Evolutionary conservation across 1,284 basidiomycete genomes (phyloP), one percentile per base, ranked within the genome.

Genomic region (Ceratobasidium papillatum): DNA sequence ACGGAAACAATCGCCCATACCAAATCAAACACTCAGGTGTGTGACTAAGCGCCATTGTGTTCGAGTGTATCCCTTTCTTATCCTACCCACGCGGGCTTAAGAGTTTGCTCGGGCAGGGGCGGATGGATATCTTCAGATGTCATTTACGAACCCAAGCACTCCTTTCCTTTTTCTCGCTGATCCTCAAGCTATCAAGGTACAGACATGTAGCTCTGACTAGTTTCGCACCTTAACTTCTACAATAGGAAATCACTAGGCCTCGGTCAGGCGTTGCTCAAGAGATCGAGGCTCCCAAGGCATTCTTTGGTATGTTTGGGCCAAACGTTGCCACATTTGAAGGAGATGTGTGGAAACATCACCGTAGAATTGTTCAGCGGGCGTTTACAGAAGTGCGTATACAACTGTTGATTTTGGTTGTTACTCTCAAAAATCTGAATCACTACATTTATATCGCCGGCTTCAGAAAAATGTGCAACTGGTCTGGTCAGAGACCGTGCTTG

Each of bases 301-400:
- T 72, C 5, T 54, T 66, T 32, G 71, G 61, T n/a, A 36, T 75
- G 32, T 76, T 63, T 41, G 74, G 74, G 4, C 51, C 51, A 32
- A 75, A 76, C 36, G 7, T 76, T 14, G 56, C 69, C 9, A 72
- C 41, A 1, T 43, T 74, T 34, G 76, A 76, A 58, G 74, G 74
- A 17, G 66, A 72, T 12, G 43, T 30, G 2, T 76, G 76, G 76
- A 72, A 45, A n/a, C 62, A 52, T n/a, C 76, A 76, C 52, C 73
- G 76, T 32, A 75, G 62, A 36, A 59, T 69, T 32, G 38, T 58
- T 19, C 59, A 69, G 25, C 74, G 66, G 0, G 74, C 76, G 5
- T 76, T 76, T 32, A 49, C 58, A 22, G 76, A 76, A 61, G 49
- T 68, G 41, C 51, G 58, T 45, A 25, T 17, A 1, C 11, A 22